These are phyloP conservation scores for Citrus sp. DNA, from an alignment of 345 rosid genomes.

Conservation along the genomic window DNA sequence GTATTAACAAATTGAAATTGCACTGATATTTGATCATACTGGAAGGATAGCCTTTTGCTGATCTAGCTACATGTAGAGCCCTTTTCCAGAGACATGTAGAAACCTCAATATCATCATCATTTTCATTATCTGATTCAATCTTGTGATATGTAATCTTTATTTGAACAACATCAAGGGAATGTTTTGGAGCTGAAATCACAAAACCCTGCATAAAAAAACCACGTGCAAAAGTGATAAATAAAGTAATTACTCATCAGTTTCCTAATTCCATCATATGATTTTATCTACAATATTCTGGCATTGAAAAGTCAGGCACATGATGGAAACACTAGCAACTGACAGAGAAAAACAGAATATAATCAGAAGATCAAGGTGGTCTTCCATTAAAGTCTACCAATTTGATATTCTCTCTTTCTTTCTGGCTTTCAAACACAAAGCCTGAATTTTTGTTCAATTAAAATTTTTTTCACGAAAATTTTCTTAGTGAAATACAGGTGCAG, in stretches of 20 bases:
- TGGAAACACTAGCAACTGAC: not conserved
- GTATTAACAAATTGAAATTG: conserved; percentile 61
- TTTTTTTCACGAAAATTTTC: not conserved
- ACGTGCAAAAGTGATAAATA: not conserved
- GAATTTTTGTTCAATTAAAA: not conserved
- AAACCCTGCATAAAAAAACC: conserved; percentile 52
- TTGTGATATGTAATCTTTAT: conserved; percentile 47
- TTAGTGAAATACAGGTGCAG: not conserved
- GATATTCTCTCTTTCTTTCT: not conserved
- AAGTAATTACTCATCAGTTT: not conserved
- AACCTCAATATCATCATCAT: conserved; percentile 28
- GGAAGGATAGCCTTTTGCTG: conserved; percentile 43
- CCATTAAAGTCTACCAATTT: not conserved
- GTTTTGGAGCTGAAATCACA: conserved; percentile 53
- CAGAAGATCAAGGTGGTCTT: not conserved
- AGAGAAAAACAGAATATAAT: not conserved
- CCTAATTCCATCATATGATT: not conserved
- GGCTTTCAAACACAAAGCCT: not conserved
- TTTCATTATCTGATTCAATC: conserved; percentile 22
- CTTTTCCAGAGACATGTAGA: conserved; percentile 53
- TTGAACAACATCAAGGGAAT: conserved; percentile 57
- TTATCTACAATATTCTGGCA: not conserved
- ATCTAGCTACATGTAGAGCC: conserved; percentile 52
- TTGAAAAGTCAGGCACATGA: not conserved
- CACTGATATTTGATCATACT: conserved; percentile 55